Base-by-base conservation (phyloP, 2,329 filamentous ascomycete genomes). In the Diaporthe nobilis region DNA sequence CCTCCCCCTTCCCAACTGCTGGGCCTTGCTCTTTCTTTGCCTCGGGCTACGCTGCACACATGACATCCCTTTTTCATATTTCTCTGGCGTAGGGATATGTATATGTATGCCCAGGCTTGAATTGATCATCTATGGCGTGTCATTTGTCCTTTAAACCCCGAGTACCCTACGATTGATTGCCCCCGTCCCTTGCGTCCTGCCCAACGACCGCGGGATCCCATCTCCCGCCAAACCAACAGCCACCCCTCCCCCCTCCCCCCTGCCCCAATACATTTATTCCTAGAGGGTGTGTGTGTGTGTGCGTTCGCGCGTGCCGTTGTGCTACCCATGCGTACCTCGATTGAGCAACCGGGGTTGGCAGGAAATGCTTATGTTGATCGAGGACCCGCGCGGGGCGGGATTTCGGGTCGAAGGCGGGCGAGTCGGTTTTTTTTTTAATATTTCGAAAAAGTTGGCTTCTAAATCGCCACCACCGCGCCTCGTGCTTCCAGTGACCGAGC, bases 151-250 rank as follows among this genome's bases (percentile, higher is more conserved):
- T 44, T 2, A 22, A 63, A 9, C 60, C 37, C 22, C 37, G 60
- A 63, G 42, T 22, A 57, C 53, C 53, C 17, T 28, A 55, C 51
- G 51, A 28, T 28, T 28, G 42, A 58, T 42, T 61, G 20, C 34
- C 34, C 31, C 34, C 9, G 58, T 63, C 60, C 60, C 60, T 63
- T 63, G 60, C 60, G 60, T 44, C 60, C 15, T 39, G 34, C 22
- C 57, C 34, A 25, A 25, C 37, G 10, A 12, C 37, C 37, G 37
- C 37, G 34, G 34, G 34, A 34, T 6, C 34, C 34, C 34, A 8
- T 34, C 34, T 34, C 34, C 34, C 34, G 34, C 34, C 34, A 34
- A 34, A 34, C 34, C 34, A 34, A 34, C 31, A 31, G 31, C 31
- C 31, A 31, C 34, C 57, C 28, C 28, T 28, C 28, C 12, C n/a